These are phyloP conservation scores for Stenogyne calaminthoides DNA, from an alignment of 305 asterid genomes.

Conservation along the genomic window DNA sequence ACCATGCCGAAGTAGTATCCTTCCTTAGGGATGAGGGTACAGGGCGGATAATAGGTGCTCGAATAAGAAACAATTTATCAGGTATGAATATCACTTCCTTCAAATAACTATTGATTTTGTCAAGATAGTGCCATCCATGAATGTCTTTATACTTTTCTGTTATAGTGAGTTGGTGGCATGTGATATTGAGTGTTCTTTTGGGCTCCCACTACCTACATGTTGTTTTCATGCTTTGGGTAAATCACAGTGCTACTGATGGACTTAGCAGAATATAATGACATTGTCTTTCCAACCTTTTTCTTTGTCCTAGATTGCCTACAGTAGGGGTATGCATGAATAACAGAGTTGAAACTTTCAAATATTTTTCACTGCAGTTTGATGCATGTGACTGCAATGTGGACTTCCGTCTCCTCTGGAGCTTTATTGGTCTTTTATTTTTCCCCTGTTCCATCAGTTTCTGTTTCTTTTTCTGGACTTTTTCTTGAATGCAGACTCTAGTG, in stretches of 20 bases:
- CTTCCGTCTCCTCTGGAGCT: conserved; percentile 15
- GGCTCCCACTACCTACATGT: not conserved
- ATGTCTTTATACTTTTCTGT: conserved; percentile 19
- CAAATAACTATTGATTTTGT: not conserved
- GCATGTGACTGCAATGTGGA: conserved; percentile 15
- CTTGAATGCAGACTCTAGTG: conserved; percentile 1
- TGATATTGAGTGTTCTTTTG: conserved; percentile 3
- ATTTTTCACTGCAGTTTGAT: conserved; percentile 20
- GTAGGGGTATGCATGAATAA: conserved; percentile 5
- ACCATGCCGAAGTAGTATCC: conserved; percentile 89
- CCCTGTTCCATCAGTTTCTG: not conserved
- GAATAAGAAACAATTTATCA: conserved; percentile 72
- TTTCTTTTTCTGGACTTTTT: not conserved
- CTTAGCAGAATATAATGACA: conserved; percentile 4
- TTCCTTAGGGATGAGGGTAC: conserved; percentile 68
- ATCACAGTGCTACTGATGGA: conserved; percentile 25
- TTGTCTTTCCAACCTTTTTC: too few relatives aligned
- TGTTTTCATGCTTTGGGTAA: conserved; percentile 4
- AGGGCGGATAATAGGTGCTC: conserved; percentile 82
- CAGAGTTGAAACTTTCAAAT: conserved; percentile 2
- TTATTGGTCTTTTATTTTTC: conserved; percentile 1
- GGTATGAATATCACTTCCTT: conserved; percentile 46
- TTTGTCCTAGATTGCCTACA: not conserved
- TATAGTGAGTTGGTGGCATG: not conserved
- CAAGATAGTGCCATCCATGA: conserved; percentile 11